Base-by-base conservation (phyloP, 2,329 filamentous ascomycete genomes). In the Beauveria rudraprayagi region DNA sequence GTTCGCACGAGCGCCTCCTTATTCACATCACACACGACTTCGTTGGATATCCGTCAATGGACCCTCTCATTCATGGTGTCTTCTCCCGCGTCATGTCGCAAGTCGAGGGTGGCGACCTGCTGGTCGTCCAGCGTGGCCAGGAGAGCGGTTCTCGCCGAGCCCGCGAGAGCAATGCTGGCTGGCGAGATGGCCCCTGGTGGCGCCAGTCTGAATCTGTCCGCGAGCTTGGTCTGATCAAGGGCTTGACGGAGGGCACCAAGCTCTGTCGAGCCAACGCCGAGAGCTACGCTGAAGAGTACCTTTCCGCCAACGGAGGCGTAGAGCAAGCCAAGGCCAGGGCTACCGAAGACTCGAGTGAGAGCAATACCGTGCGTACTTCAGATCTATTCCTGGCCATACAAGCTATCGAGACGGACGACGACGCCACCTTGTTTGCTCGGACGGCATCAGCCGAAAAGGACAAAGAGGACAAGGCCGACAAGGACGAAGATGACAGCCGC, bases 41-140 rank as follows among this genome's bases (percentile, higher is more conserved):
- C 48, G 87, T 92, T 67, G 91, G 91, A 67, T 99, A 99, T 73
- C 94, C 94, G 3, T 93, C 91, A 19, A 85, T 99, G 67, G 93
- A 97, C 72, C 92, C 93, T 19, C 83, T 97, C 60, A 91, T 97
- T 68, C 91, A 97, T 76, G 83, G 84, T 62, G 92, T 94, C 65
- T 99, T 99, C 78, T 89, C 89, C 60, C 88, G 92, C 58, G 92
- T 99, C 69, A 99, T 99, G 94, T 85, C 92, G n/a, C 94, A 99
- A 77, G 94, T 99, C 51, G 94, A 99, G 76, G 94, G 94, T 65
- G 94, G 94, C 60, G 94, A 97, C 69, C 81, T 99, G 19, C 82
- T 97, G 59, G 94, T 99, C 60, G 86, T 97, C 63, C 94, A 99
- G 76, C 90, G 92, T 43, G 94, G 94, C 22, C 89, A 91, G 63